Conservation (phyloP, 352 stramenopile species). For the Globisporangium irregulare region DNA sequence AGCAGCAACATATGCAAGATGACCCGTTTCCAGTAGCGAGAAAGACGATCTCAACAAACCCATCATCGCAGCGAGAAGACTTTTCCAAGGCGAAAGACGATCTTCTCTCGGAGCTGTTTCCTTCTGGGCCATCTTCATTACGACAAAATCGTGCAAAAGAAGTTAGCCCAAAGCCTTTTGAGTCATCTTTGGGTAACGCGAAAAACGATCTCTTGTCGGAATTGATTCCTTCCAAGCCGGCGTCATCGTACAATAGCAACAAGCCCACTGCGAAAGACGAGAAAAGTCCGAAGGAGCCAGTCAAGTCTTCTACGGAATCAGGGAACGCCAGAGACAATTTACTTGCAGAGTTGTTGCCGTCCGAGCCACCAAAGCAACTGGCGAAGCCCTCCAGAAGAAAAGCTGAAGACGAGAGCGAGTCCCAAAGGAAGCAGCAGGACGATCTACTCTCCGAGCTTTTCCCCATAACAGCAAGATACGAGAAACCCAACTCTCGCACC, state of each 20-base stretch:
- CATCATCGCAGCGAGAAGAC: slow-evolving; percentile 2
- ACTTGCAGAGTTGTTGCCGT: slow-evolving; percentile 13
- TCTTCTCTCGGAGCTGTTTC: slow-evolving; percentile 37
- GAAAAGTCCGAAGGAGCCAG: slow-evolving; percentile 3
- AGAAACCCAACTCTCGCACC: slow-evolving; percentile 1
- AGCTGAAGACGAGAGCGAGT: background rate
- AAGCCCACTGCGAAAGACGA: background rate
- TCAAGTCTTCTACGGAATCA: background rate
- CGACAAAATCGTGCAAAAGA: slow-evolving; percentile 4
- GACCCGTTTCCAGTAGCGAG: background rate
- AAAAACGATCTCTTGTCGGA: slow-evolving; percentile 17
- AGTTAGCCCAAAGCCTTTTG: background rate
- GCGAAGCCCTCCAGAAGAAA: slow-evolving; percentile 5
- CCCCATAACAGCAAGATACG: background rate
- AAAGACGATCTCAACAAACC: slow-evolving; percentile 6
- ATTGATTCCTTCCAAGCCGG: background rate
- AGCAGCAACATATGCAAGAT: background rate
- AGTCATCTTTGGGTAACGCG: background rate
- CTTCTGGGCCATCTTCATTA: slow-evolving; percentile 12
- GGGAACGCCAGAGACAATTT: slow-evolving; percentile 12
- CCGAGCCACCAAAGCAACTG: slow-evolving; percentile 1
- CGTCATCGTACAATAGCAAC: background rate
- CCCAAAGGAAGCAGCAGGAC: slow-evolving; percentile 1
- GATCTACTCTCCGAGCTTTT: slow-evolving; percentile 28
- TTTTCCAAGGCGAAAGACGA: slow-evolving; percentile 31